A percentile compares a stretch with the other conserved stretches of the same genome.
These are phyloP conservation scores for Extremus antarcticus DNA, from an alignment of 495 filamentous ascomycete genomes.

Conservation along the genomic window DNA sequence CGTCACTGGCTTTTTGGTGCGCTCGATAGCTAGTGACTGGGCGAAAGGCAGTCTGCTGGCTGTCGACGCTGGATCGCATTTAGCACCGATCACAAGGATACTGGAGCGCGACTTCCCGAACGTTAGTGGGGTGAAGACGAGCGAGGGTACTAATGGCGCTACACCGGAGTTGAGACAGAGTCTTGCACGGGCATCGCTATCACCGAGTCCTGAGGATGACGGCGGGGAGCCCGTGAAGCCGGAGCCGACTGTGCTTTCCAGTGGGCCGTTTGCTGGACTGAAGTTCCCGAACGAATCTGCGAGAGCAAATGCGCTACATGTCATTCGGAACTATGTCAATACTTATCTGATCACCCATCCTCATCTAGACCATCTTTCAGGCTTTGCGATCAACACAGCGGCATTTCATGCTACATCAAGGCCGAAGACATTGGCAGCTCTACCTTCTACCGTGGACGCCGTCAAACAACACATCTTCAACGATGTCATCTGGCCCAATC, in stretches of 20 bases:
- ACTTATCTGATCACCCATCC: slow-evolving; percentile 88
- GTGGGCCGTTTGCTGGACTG: slow-evolving; percentile 66
- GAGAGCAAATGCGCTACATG: slow-evolving; percentile 65
- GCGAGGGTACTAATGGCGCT: neutral
- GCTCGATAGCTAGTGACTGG: slow-evolving; percentile 70
- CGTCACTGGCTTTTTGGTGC: slow-evolving; percentile 78
- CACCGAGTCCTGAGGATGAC: slow-evolving; percentile 12
- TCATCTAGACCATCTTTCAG: slow-evolving; percentile 86
- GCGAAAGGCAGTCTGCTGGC: slow-evolving; percentile 67
- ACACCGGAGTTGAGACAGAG: neutral
- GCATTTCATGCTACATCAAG: slow-evolving; percentile 58
- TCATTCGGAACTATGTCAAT: slow-evolving; percentile 68
- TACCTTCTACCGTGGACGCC: slow-evolving; percentile 75
- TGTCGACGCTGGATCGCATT: slow-evolving; percentile 85
- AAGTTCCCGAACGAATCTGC: slow-evolving; percentile 49
- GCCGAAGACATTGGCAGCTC: slow-evolving; percentile 72
- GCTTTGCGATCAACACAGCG: slow-evolving; percentile 86
- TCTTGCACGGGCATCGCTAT: slow-evolving; percentile 1
- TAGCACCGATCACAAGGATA: slow-evolving; percentile 68
- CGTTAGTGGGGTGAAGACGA: slow-evolving; percentile 7
- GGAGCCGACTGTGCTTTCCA: slow-evolving; percentile 22
- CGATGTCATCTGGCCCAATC: slow-evolving; percentile 93
- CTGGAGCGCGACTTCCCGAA: slow-evolving; percentile 43
- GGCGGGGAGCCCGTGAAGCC: slow-evolving; percentile 15
- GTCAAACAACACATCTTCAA: slow-evolving; percentile 95